Conservation (phyloP, 1,139 yeast genomes). For the Arxiozyma heterogenica region DNA sequence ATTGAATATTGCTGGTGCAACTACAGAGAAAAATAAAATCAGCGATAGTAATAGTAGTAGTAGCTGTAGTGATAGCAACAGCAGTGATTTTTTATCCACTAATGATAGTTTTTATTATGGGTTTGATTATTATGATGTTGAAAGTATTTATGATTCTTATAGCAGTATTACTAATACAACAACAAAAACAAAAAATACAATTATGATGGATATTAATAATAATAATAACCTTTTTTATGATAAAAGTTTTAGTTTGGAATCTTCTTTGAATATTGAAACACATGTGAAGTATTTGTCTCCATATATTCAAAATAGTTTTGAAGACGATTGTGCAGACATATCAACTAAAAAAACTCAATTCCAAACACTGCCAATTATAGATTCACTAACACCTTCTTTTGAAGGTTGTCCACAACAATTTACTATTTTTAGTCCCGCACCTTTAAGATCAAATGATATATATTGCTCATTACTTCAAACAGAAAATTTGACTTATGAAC, state of each 20-base stretch:
- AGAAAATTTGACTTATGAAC: conserved; percentile 1
- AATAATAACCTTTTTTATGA: neutral
- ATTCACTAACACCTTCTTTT: neutral
- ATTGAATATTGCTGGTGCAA: neutral
- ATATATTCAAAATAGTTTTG: conserved; percentile 3
- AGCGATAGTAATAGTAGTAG: neutral
- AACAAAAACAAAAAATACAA: no score
- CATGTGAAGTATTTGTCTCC: conserved; percentile 4
- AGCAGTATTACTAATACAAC: no score
- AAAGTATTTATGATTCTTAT: neutral
- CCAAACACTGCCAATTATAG: neutral
- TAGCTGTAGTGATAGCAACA: no score
- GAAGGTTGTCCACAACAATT: neutral
- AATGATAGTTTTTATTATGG: neutral
- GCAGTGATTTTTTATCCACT: neutral
- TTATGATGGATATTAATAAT: neutral
- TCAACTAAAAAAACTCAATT: neutral
- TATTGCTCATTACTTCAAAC: neutral
- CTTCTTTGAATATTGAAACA: conserved; percentile 1
- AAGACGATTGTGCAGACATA: neutral
- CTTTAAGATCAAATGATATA: neutral
- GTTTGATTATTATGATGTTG: neutral
- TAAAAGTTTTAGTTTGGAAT: neutral
- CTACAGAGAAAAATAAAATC: neutral
- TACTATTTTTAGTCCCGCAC: neutral